Conservation (phyloP, 2,329 filamentous ascomycete genomes). For the Pleurostoma richardsiae region DNA sequence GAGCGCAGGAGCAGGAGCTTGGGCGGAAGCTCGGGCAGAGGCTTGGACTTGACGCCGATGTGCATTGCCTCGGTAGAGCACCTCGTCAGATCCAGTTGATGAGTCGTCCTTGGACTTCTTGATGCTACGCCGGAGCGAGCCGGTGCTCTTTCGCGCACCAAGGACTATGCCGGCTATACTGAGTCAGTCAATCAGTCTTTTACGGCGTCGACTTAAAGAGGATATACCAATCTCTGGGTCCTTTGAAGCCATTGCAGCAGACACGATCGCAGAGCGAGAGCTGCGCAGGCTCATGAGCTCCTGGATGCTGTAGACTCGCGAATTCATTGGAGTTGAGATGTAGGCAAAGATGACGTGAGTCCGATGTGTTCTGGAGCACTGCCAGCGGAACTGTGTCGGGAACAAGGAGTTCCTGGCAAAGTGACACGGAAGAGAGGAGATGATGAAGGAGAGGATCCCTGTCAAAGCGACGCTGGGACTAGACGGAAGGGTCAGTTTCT, state of each 20-base stretch:
- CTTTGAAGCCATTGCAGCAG: constrained; percentile 4
- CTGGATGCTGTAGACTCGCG: constrained; percentile 33
- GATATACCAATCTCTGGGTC: constrained; percentile 12
- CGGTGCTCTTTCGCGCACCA: constrained; percentile 11
- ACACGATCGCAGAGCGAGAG: constrained; percentile 3
- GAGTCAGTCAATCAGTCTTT: constrained; percentile 1
- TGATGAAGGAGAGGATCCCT: constrained; percentile 27
- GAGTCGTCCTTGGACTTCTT: constrained; percentile 25
- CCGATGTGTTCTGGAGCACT: constrained; percentile 24
- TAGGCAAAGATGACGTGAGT: constrained; percentile 35
- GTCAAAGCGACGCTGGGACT: constrained; percentile 19
- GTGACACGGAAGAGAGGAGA: constrained; percentile 15
- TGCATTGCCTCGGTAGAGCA: constrained; percentile 29
- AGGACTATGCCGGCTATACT: constrained; percentile 20
- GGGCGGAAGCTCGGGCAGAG: not conserved
- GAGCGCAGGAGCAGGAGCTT: not conserved
- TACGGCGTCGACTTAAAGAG: not conserved
- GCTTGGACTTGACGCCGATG: constrained; percentile 12
- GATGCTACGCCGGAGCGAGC: constrained; percentile 5
- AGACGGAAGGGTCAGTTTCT: constrained; percentile 26
- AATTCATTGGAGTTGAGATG: constrained; percentile 32
- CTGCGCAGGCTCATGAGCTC: constrained; percentile 39
- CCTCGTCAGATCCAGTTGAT: constrained; percentile 28
- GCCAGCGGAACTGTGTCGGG: constrained; percentile 34
- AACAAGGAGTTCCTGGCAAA: constrained; percentile 13